Evolutionary conservation across 1,139 yeast species (phyloP).

Genomic region (Scheffersomyces titani): DNA sequence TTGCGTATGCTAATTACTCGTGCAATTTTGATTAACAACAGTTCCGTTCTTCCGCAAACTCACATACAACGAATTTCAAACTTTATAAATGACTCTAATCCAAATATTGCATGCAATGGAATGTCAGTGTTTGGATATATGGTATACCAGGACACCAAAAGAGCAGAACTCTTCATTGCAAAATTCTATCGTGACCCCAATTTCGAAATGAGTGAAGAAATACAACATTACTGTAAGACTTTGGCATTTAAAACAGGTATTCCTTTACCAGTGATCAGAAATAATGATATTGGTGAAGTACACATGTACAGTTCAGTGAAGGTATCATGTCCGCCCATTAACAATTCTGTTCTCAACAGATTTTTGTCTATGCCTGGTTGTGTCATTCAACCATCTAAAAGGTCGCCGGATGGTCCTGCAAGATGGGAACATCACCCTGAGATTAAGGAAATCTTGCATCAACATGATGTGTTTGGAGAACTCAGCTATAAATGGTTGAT

Average conservation of each 20-base stretch:
- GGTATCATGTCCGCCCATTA: neutral
- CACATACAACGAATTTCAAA: neutral
- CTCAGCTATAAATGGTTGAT: constrained; percentile 6
- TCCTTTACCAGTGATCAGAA: constrained; percentile 4
- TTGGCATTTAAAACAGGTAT: constrained; percentile 1
- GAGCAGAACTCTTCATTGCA: constrained; percentile 4
- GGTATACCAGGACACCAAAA: constrained; percentile 1
- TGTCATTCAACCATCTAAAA: neutral
- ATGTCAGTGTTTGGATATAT: constrained; percentile 2
- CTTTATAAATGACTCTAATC: neutral
- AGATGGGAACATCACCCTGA: constrained; percentile 1
- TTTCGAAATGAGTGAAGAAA: neutral
- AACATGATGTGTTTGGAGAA: constrained; percentile 5
- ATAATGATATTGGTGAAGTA: neutral
- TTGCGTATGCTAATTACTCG: neutral
- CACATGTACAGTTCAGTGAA: neutral
- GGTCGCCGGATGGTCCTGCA: neutral
- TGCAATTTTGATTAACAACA: neutral
- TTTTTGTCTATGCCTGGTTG: neutral
- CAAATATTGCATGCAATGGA: neutral
- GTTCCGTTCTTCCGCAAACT: neutral
- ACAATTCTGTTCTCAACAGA: neutral
- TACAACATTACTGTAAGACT: constrained; percentile 1
- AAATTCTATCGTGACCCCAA: constrained; percentile 3
- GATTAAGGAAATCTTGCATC: neutral